Evolutionary conservation across 2,329 filamentous ascomycete species (phyloP), one percentile per base, ranked within the genome.

Genomic region (Nemania sp.): DNA sequence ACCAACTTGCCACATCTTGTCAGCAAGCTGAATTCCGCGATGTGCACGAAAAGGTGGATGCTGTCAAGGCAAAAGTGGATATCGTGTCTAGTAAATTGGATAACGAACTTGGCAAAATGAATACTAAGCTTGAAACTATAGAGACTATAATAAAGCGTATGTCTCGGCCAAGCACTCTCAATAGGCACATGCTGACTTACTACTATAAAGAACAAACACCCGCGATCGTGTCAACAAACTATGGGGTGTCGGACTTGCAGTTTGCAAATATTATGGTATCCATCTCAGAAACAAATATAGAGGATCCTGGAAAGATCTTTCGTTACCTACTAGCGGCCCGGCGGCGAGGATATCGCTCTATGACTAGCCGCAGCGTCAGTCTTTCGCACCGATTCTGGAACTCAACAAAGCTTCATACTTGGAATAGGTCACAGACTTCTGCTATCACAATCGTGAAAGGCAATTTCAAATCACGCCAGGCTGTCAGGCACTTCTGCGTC

Each of bases 351-450:
- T 29, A 20, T 11, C n/a, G 20, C 35, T 18, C n/a, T 11, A 8
- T 29, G 20, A 24, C 11, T 2, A 20, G 35, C 32, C 24, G 11
- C 15, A 29, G 11, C 3, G 11, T 13, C 18, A 5, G 18, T 38
- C 32, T 61, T 3, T 53, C 58, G 13, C 10, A 11, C n/a, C 45
- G 32, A 11, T 61, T 61, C 27, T 53, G 29, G 58, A 26, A 61
- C n/a, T 61, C 58, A 18, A 45, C 45, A 3, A 52, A 41, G n/a
- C 27, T 61, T 4, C 11, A 13, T 5, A 26, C 7, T 8, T 61
- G 58, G 58, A n/a, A 18, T 20, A 13, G 4, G 6, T 52, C 45
- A 5, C 11, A 3, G 5, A 18, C 29, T 5, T 53, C 58, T 6
- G 20, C 27, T n/a, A 43, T 61, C 13, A 4, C 18, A 13, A 61